Percentiles rank a stretch among this genome's conserved stretches.
These are phyloP conservation scores for Wickerhamomyces canadensis DNA, from an alignment of 805 yeast species.

Conservation along the genomic window DNA sequence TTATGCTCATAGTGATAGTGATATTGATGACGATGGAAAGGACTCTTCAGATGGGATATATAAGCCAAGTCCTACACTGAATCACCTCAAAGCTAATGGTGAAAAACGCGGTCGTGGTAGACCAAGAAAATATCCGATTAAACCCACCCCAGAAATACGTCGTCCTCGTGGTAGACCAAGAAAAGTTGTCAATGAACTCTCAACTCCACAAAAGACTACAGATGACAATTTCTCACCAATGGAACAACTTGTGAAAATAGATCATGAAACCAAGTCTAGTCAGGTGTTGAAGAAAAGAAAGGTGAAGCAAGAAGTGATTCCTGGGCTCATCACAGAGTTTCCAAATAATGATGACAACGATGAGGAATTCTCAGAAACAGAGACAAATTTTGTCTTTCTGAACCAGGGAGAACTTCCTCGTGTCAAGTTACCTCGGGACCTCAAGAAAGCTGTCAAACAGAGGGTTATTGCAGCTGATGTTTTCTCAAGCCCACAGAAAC, in stretches of 20 bases:
- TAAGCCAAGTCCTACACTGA: not conserved
- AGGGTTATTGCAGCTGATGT: slow-evolving; percentile 14
- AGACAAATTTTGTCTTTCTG: slow-evolving; percentile 7
- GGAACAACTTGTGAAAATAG: too few relatives aligned
- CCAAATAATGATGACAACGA: not conserved
- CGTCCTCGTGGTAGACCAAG: too few relatives aligned
- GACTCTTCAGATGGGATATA: not conserved
- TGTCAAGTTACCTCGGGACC: not conserved
- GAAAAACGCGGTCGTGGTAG: slow-evolving; percentile 1
- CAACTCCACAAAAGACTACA: too few relatives aligned
- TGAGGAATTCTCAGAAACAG: not conserved
- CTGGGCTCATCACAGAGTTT: not conserved
- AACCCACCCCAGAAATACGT: too few relatives aligned
- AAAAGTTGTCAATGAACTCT: too few relatives aligned
- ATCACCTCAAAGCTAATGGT: not conserved
- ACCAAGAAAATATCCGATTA: slow-evolving; percentile 5
- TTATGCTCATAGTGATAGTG: not conserved
- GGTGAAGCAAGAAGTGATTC: not conserved
- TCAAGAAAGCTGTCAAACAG: not conserved
- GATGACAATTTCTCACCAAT: too few relatives aligned
- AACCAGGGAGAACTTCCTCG: too few relatives aligned
- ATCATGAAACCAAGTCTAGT: not conserved
- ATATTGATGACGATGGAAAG: not conserved
- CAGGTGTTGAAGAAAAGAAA: not conserved
- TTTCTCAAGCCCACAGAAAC: slow-evolving; percentile 26